Base-by-base conservation (phyloP, 2,329 filamentous ascomycete genomes). In the Calonectria leucothoes region DNA sequence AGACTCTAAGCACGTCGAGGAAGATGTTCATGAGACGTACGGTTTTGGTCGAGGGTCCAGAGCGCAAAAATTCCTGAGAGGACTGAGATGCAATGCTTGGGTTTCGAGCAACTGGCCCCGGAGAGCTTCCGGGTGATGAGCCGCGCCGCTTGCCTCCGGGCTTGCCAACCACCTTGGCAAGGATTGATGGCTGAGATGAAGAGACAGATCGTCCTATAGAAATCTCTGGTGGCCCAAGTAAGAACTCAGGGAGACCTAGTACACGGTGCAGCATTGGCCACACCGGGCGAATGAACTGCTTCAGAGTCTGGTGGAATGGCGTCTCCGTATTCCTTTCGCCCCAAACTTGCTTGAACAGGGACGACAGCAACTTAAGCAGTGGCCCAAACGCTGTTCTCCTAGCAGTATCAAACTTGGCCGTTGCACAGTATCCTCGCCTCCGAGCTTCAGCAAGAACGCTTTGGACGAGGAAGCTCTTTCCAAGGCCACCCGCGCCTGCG, bases 21-120 rank as follows among this genome's bases (percentile, higher is more conserved):
- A 97, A 96, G 1, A 94, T 96, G 81, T 95, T 96, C 89, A 96
- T 94, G 70, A 98, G 89, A 15, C 95, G 92, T 76, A 95, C 93
- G 2, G 88, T 90, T 81, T 92, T 93, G 14, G 89, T 91, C 6
- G 91, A 88, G 1, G 87, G 84, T 37, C 91, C 91, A 3, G 88
- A 85, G 37, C 91, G 88, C 29, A 93, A 83, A 69, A 92, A 92
- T 33, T 93, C 91, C 66, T 91, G 90, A 0, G 91, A 89, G 55
- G 85, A 89, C 71, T 90, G 88, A 1, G 87, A 84, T 4, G 88
- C 84, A 4, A 87, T 78, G 33, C 83, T 82, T 4, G 84, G 80
- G 49, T 84, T 85, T 33, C 83, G 82, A 42, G 82, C 76, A 31
- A 84, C 72, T 14, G 80, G 80, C 52, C 81, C 80, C 1, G 88